These are phyloP conservation scores for Plasmodium blacklocki DNA, from an alignment of 169 alveolate species.

Conservation along the genomic window DNA sequence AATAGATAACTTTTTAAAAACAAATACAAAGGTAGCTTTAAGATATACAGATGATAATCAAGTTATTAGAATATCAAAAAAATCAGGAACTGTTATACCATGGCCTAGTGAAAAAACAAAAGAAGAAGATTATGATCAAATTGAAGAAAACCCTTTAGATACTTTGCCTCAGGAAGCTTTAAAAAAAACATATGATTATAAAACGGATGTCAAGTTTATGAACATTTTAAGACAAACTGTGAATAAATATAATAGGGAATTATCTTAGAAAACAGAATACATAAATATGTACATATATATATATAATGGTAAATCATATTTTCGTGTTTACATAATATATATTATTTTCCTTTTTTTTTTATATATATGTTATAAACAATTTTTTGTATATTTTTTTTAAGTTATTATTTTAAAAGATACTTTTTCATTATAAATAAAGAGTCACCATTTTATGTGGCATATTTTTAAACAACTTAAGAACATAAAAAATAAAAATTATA, in stretches of 20 bases:
- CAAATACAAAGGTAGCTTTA: slow-evolving; percentile 81
- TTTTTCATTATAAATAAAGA: too few relatives aligned
- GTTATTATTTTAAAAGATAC: too few relatives aligned
- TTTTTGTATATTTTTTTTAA: too few relatives aligned
- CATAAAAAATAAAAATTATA: neutral
- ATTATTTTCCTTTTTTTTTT: neutral
- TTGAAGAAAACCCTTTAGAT: slow-evolving; percentile 84
- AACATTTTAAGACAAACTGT: slow-evolving; percentile 83
- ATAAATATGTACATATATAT: slow-evolving; percentile 4
- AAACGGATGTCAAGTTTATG: slow-evolving; percentile 83
- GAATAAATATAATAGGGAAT: slow-evolving; percentile 84
- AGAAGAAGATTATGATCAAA: slow-evolving; percentile 78
- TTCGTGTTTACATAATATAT: neutral
- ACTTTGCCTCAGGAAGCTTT: slow-evolving; percentile 91
- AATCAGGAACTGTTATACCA: slow-evolving; percentile 91
- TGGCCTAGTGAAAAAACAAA: slow-evolving; percentile 87
- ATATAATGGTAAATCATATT: neutral
- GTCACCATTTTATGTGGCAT: neutral
- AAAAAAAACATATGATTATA: slow-evolving; percentile 87
- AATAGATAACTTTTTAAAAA: slow-evolving; percentile 82
- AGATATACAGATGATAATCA: slow-evolving; percentile 30
- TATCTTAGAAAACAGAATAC: slow-evolving; percentile 17
- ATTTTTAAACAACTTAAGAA: neutral
- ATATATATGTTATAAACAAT: too few relatives aligned
- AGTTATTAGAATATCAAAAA: slow-evolving; percentile 89